Base-by-base conservation (phyloP, 1,284 basidiomycete genomes). In the Heterobasidion annosum region DNA sequence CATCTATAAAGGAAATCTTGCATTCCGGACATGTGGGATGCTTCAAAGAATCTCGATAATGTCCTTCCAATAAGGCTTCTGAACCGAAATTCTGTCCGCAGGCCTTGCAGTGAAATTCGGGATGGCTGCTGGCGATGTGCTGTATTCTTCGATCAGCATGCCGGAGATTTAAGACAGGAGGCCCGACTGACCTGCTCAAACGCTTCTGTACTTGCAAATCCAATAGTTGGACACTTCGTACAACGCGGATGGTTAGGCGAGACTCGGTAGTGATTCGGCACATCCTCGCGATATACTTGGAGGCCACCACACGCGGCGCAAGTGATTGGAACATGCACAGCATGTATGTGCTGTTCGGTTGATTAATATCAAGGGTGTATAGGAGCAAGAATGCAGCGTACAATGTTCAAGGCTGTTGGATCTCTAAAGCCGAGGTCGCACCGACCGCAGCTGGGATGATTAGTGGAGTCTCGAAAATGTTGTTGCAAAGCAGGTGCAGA, bases 21-120 rank as follows among this genome's bases (percentile, higher is more conserved):
- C 59, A 61, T 45, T 61, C 59, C 6, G 59, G 59, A 37, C 59
- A 61, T 34, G 45, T 56, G 18, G 59, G 59, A 42, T 61, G 59
- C 12, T 34, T 54, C 16, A 49, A 44, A 7, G 58, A 55, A 15
- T 55, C 54, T 43, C 43, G 51, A 35, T 57, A 59, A 35, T 60
- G 58, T 3, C 37, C 50, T n/a, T 51, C 55, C 4, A 59, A 35
- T n/a, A 54, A 50, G 37, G 53, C 53, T 8, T 18, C 37, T 3
- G 58, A 59, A 35, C 34, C 46, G 18, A 59, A 59, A 5, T 54
- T 37, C 32, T 55, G 25, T 37, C 48, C 48, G 42, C 59, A 60
- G 9, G 34, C 40, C n/a, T 32, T 47, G 25, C 58, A 60, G 8
- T 33, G 52, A n/a, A 55, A 48, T 8, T 54, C 52, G 2, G 58